Evolutionary conservation across 2,329 filamentous ascomycete species (phyloP), one percentile per base, ranked within the genome.

Genomic region (Pyrenophora graminea): DNA sequence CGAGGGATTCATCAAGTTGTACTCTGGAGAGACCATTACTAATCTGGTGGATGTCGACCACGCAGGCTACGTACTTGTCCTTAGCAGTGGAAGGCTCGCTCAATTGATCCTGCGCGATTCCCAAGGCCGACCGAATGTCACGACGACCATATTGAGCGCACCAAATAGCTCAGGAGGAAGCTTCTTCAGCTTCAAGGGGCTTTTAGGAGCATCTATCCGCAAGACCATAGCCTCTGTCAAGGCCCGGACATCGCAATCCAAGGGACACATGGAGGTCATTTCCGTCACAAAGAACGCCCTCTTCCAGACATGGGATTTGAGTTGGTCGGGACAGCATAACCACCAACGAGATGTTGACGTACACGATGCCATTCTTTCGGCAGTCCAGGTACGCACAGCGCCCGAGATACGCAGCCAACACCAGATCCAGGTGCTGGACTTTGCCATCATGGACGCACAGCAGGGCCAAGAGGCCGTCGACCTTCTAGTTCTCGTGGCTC

Each of bases 41-140:
- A 85, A 91, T 49, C 81, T 99, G 38, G 82, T 91, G 38, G 90
- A 90, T 64, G 90, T 90, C 21, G 93, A 97, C 68, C 90, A 87
- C 43, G 86, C 91, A 4, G 94, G 94, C 8, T 94, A 96, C 66
- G 81, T 97, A 43, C 79, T 97, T 32, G 84, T 86, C 9, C 88
- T 96, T 58, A 96, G 89, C 71, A 91, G 85, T 52, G 94, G 94
- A 12, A 85, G 94, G 53, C 79, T 96, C 34, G 91, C 90, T 5
- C 94, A 97, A 70, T 79, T 99, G 72, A 91, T 85, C 44, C 81
- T 97, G 13, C 85, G 91, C 64, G 93, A 99, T 72, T 79, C 86
- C 37, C 91, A 97, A 72, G 94, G 94, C 19, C 88, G 91, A 66
- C 90, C 93, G 3, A 83, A 84, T 36, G 87, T 99, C 43, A 85